Percentiles rank a stretch among this genome's conserved stretches.
These are phyloP conservation scores for Hyphopichia wangnamkhiaoensis DNA, from an alignment of 1,139 yeast species.

Conservation along the genomic window DNA sequence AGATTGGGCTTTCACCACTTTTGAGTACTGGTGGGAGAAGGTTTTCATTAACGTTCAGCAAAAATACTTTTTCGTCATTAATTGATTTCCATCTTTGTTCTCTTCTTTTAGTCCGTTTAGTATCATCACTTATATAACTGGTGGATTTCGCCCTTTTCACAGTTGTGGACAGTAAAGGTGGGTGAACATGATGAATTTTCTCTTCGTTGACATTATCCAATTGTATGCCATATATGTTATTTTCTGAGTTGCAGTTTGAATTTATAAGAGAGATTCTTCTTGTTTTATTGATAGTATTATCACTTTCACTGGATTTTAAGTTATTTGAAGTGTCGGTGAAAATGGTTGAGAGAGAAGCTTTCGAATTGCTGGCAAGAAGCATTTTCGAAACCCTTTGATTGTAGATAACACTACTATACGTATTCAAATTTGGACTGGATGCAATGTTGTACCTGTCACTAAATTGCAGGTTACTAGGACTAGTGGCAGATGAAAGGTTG, in stretches of 20 bases:
- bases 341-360: conserved; percentile 9
- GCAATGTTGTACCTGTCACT: background rate
- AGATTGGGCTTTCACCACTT: conserved; percentile 34
- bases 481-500: background rate
- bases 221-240: conserved; percentile 1
- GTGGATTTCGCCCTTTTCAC: conserved; percentile 30
- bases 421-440: background rate
- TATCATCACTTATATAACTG: conserved; percentile 16
- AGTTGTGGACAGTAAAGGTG: background rate
- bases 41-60: conserved; percentile 32
- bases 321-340: conserved; percentile 7
- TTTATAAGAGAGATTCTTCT: conserved; percentile 12
- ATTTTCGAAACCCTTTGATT: conserved; percentile 1
- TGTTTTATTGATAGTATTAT: conserved; percentile 3
- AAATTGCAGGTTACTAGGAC: background rate
- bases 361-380: conserved; percentile 5
- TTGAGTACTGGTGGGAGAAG: conserved; percentile 39
- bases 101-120: conserved; percentile 12
- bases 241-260: conserved; percentile 8
- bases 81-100: conserved; percentile 32
- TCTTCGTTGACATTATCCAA: conserved; percentile 1
- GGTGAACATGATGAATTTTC: background rate
- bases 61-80: conserved; percentile 31
- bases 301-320: conserved; percentile 1
- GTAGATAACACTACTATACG: background rate